Base-by-base conservation (phyloP, 176 grass and related monocot species). In the Musa acuminata region DNA sequence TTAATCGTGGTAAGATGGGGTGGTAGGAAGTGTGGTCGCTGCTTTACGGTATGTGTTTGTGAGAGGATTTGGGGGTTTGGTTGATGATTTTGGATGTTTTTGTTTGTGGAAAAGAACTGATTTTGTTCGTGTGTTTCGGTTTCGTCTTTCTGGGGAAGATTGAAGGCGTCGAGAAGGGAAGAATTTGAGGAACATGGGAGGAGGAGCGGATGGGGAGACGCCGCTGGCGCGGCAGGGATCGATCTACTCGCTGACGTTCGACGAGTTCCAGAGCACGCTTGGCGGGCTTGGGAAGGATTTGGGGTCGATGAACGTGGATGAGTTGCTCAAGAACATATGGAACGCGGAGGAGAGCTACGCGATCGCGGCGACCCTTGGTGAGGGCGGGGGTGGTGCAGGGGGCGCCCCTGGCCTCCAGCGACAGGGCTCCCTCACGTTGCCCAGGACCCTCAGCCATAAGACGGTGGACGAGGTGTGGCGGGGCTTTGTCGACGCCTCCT, bases 241-340 rank as follows among this genome's bases (percentile, higher is more conserved):
- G 22, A 66, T 93, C 24, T 97, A 93, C 77, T 75, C 90, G 51
- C 53, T 97, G 70, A 97, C 94, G 71, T 87, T 93, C 50, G 87
- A 97, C 11, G 90, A 93, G 81, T 82, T 97, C 80, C 94, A 97
- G 83, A 97, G 75, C 77, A 78, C 90, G 50, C 71, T 91, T 21
- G 85, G 80, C 23, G 82, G 88, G 5, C 27, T 64, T 23, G 86
- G 90, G 5, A 98, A 91, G 87, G 90, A 98, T 11, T 93, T 91
- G 55, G 74, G 90, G 17, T 98, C 94, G 52, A 91, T 93, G 94
- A 93, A 97, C 72, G 93, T 97, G 94, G 94, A 97, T 70, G 93
- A 96, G 81, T 78, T 96, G 60, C 82, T 96, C 49, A 89, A 91
- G 79, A 96, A 78, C 85, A 96, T 96, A 81, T 96, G 93, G 93